Evolutionary conservation across 306 rosid genomes (phyloP).

Genomic region (Mucuna pruriens): DNA sequence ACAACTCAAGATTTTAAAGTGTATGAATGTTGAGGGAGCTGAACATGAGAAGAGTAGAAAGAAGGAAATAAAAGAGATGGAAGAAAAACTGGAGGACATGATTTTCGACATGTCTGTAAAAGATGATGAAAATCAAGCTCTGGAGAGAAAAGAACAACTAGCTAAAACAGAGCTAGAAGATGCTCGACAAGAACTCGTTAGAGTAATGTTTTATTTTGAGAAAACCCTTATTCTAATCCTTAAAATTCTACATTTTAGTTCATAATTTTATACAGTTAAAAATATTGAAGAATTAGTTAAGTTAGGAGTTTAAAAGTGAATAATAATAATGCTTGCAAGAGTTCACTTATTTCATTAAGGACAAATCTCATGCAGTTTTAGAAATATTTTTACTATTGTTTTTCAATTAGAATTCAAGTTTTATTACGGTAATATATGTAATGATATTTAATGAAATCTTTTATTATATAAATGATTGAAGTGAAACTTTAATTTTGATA

Average conservation of each 20-base stretch:
- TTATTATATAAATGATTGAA: no score
- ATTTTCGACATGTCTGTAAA: not conserved
- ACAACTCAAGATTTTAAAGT: slow-evolving; percentile 6
- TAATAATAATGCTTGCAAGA: not conserved
- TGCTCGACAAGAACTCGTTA: not conserved
- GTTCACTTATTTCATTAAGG: no score
- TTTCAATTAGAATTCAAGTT: no score
- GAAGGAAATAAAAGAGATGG: slow-evolving; percentile 20
- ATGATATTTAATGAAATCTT: no score
- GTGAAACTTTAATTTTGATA: no score
- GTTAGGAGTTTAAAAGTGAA: not conserved
- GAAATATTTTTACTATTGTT: no score
- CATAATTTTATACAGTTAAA: not conserved
- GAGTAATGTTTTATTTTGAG: not conserved
- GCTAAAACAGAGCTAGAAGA: slow-evolving; percentile 3
- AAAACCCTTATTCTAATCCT: not conserved
- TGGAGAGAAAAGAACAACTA: not conserved
- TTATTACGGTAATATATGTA: no score
- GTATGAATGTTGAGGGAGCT: slow-evolving; percentile 6
- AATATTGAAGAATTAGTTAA: no score
- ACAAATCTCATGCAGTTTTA: no score
- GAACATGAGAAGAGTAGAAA: not conserved
- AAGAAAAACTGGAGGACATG: not conserved
- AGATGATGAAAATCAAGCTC: not conserved
- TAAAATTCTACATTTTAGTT: not conserved